Evolutionary conservation across 768 basidiomycete species (phyloP).

Genomic region (Agaricus sinodeliciosus): DNA sequence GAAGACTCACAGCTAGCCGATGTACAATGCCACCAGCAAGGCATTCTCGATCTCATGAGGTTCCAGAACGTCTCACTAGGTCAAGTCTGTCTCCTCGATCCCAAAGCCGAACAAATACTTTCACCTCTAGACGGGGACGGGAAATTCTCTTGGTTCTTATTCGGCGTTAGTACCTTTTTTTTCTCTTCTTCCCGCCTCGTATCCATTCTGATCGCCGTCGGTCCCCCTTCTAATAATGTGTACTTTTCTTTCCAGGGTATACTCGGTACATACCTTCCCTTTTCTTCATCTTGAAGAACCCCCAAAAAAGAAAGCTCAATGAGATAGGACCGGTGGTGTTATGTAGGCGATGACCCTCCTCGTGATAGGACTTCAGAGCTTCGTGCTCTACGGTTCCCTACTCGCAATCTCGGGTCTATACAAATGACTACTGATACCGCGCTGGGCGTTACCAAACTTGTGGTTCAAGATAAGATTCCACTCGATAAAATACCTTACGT

Average conservation of each 20-base stretch:
- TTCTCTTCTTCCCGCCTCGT: not conserved
- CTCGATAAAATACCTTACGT: conserved; percentile 69
- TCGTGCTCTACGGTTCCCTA: conserved; percentile 79
- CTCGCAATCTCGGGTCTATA: conserved; percentile 74
- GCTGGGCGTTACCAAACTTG: conserved; percentile 80
- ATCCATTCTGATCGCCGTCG: not conserved
- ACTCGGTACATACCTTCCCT: conserved; percentile 20
- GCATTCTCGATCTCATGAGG: conserved; percentile 58
- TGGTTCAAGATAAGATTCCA: conserved; percentile 70
- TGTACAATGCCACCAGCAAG: conserved; percentile 40
- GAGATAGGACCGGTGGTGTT: not conserved
- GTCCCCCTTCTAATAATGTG: not conserved
- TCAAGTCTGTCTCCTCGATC: conserved; percentile 89
- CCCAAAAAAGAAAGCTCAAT: not conserved
- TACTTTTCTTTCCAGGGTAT: conserved; percentile 22
- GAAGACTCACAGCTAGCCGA: conserved; percentile 20
- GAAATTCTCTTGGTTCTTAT: conserved; percentile 82
- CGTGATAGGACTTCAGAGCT: conserved; percentile 89
- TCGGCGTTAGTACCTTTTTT: conserved; percentile 53
- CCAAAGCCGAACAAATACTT: conserved; percentile 66
- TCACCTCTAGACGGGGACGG: conserved; percentile 73
- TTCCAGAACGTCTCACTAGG: conserved; percentile 33
- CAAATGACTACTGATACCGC: conserved; percentile 99
- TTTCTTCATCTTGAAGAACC: not conserved
- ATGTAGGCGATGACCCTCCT: conserved; percentile 88